Evolutionary conservation across 768 basidiomycete genomes (phyloP).

Genomic region (Mycena polygramma): DNA sequence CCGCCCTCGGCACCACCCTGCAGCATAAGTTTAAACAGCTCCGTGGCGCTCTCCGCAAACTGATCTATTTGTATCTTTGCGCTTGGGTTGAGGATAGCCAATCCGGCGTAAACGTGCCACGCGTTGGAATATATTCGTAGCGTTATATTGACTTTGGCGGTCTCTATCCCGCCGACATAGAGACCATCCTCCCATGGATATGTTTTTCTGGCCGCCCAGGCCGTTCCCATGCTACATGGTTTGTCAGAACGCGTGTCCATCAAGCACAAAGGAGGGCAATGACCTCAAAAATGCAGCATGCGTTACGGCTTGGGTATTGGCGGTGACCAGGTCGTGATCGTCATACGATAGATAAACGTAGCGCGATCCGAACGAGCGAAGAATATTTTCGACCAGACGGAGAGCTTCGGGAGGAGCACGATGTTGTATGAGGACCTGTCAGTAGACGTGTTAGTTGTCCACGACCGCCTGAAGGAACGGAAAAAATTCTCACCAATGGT

Average conservation of each 20-base stretch:
- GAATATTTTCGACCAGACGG: constrained; percentile 82
- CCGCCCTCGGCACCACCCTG: constrained; percentile 57
- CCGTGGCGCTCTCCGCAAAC: constrained; percentile 86
- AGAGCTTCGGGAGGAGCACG: constrained; percentile 83
- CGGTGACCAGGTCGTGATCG: constrained; percentile 96
- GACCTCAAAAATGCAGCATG: constrained; percentile 98
- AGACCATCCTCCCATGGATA: constrained; percentile 98
- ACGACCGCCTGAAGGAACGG: background rate
- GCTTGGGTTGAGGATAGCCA: constrained; percentile 96
- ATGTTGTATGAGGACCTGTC: constrained; percentile 89
- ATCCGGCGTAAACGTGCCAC: constrained; percentile 99
- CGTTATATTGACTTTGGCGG: constrained; percentile 97
- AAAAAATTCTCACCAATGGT: constrained; percentile 74
- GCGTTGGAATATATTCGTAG: constrained; percentile 97
- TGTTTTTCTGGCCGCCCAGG: constrained; percentile 81
- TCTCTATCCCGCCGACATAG: constrained; percentile 98
- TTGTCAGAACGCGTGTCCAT: background rate
- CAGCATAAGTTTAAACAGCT: constrained; percentile 97
- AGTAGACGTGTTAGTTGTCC: background rate
- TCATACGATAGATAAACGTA: constrained; percentile 96
- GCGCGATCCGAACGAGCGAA: constrained; percentile 84
- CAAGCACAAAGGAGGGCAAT: constrained; percentile 24
- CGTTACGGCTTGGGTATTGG: constrained; percentile 98
- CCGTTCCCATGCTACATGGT: constrained; percentile 91
- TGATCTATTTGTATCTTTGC: constrained; percentile 92